Base-by-base conservation (phyloP, 176 grass and related monocot genomes). In the Eragrostis curvula region DNA sequence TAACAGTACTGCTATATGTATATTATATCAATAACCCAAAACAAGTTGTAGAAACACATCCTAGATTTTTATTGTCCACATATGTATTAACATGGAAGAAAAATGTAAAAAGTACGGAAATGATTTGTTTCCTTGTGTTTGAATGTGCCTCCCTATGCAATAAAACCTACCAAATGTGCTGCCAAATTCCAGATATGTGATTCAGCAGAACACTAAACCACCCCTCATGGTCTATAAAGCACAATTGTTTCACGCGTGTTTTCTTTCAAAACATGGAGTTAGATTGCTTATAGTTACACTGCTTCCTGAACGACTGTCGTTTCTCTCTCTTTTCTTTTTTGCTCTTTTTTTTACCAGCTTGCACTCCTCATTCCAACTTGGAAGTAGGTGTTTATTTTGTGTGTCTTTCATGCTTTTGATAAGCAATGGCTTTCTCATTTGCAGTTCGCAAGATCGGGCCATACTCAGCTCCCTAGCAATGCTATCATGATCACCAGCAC, bases 401-500 rank as follows among this genome's bases (percentile, higher is more conserved):
- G 45, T 47, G 18, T 7, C 8, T 29, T 89, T 71, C 12, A 18
- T 46, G 44, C 62, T 64, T 75, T 47, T 44, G 43, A 15, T 55
- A 65, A 85, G 71, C 2, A 29, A 17, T 41, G 6, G 6, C 32
- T 72, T 66, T 66, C 7, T 24, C 32, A 25, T 77, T 70, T 92
- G 78, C 88, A 97, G 95, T 94, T 94, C 81, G 86, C 95, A 83
- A 94, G 76, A 83, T 83, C 88, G 77, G 95, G 92, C 17, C 95
- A 92, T 51, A 94, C 95, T 70, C 88, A 94, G 70, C 87, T 89
- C 55, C 90, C 92, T 58, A 92, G 90, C 71, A 97, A 97, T 72
- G 95, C 90, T 20, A 94, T 94, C 63, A 90, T 97, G 90, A 94
- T 97, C 78, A 94, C 95, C 66, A 97, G 95, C 79, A 94, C 95